phyloP scores from a whole-genome alignment of 805 yeast genomes.

The Candida odintsovae region DNA sequence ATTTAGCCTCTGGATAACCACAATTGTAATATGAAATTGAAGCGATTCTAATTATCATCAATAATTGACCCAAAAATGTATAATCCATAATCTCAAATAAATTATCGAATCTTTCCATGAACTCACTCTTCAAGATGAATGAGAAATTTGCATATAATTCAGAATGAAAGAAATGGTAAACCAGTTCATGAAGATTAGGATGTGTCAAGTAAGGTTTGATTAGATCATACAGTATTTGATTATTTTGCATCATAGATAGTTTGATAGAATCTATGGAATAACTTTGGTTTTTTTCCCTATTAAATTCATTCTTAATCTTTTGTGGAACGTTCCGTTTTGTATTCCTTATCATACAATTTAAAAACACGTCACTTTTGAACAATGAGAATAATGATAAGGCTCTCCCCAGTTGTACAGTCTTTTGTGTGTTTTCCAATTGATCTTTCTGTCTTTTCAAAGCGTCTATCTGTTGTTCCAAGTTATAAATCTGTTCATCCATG shows the following conservation, averaged over 20 bases:
- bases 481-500: constrained; percentile 4
- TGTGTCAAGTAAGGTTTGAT: constrained; percentile 5
- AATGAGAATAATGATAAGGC: constrained; percentile 5
- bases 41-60: constrained; percentile 12
- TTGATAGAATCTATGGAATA: constrained; percentile 1
- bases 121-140: constrained; percentile 8
- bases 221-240: constrained; percentile 1
- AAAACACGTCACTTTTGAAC: constrained; percentile 3
- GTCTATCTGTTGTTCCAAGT: constrained; percentile 1
- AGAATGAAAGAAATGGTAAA: constrained; percentile 4
- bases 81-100: constrained; percentile 8
- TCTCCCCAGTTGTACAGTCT: not conserved
- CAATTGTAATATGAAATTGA: constrained; percentile 15
- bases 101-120: constrained; percentile 4
- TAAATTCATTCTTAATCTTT: constrained; percentile 3
- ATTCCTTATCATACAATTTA: constrained; percentile 1
- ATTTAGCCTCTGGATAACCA: constrained; percentile 8
- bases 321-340: not conserved
- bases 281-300: constrained; percentile 6
- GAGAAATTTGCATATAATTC: constrained; percentile 3
- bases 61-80: constrained; percentile 12
- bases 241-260: not conserved
- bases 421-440: not conserved
- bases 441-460: not conserved
- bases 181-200: not conserved